A percentile compares a stretch with the other conserved stretches of the same genome.
These are phyloP conservation scores for Euphorbia pulcherrima DNA, from an alignment of 345 rosid genomes.

Conservation along the genomic window DNA sequence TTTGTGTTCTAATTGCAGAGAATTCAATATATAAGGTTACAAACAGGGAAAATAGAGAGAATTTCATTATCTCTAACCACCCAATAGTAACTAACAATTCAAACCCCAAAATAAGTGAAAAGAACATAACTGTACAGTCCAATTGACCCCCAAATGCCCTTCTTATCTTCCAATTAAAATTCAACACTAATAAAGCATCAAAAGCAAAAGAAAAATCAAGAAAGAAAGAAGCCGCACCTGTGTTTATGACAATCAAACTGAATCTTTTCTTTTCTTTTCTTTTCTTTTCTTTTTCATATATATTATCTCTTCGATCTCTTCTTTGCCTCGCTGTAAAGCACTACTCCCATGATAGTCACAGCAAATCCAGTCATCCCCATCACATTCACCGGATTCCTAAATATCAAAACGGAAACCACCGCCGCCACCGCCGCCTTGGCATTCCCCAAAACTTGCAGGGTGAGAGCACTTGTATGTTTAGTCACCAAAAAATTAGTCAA, in stretches of 20 bases:
- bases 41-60: conserved; percentile 32
- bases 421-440: conserved; percentile 98
- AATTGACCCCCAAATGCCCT: conserved; percentile 33
- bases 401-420: conserved; percentile 81
- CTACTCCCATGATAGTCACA: conserved; percentile 90
- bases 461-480: conserved; percentile 94
- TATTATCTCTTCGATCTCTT: conserved; percentile 74
- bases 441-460: conserved; percentile 94
- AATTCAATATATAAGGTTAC: too few species aligned
- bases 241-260: conserved; percentile 39
- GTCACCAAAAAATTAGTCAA: conserved; percentile 94
- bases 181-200: conserved; percentile 25
- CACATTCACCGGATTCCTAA: conserved; percentile 86
- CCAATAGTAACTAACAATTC: conserved; percentile 24
- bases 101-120: not conserved
- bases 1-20: too few species aligned
- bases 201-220: conserved; percentile 22
- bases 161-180: conserved; percentile 22
- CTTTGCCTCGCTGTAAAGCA: conserved; percentile 97
- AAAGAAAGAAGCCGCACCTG: conserved; percentile 34
- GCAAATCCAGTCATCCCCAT: conserved; percentile 94
- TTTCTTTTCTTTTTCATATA: too few species aligned
- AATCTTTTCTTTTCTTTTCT: conserved; percentile 18
- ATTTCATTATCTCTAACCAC: conserved; percentile 36
- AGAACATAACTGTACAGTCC: conserved; percentile 49